Evolutionary conservation across 2,329 filamentous ascomycete species (phyloP).

Genomic region (Fusarium algeriense): DNA sequence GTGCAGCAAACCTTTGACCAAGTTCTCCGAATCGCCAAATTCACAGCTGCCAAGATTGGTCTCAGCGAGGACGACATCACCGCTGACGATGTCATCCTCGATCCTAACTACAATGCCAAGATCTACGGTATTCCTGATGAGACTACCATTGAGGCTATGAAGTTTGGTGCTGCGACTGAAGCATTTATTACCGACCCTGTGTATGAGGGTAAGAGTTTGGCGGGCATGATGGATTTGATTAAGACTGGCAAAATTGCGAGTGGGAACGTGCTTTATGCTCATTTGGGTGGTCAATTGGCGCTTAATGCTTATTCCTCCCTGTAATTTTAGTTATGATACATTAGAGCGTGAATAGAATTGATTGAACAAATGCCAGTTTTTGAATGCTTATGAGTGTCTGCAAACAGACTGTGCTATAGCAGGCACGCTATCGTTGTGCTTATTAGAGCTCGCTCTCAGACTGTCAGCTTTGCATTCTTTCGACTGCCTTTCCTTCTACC

Average conservation of each 20-base stretch:
- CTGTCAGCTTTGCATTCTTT: background rate
- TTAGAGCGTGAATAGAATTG: slow-evolving; percentile 18
- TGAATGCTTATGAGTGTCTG: background rate
- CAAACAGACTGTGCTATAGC: background rate
- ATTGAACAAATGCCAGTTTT: background rate
- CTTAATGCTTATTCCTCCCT: slow-evolving; percentile 73
- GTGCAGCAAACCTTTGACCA: slow-evolving; percentile 70
- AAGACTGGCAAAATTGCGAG: slow-evolving; percentile 70
- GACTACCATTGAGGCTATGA: slow-evolving; percentile 75
- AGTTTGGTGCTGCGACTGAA: slow-evolving; percentile 75
- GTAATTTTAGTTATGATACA: slow-evolving; percentile 13
- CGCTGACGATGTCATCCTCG: slow-evolving; percentile 71
- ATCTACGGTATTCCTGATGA: slow-evolving; percentile 76
- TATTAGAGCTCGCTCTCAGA: background rate
- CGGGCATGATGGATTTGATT: slow-evolving; percentile 77
- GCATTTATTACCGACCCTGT: slow-evolving; percentile 81
- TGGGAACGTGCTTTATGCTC: slow-evolving; percentile 78
- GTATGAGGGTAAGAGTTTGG: slow-evolving; percentile 81
- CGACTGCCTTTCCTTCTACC: accelerated
- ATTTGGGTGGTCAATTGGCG: slow-evolving; percentile 77
- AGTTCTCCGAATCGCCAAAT: slow-evolving; percentile 74
- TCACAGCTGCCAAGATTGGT: slow-evolving; percentile 73
- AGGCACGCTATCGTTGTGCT: background rate
- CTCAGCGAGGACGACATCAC: slow-evolving; percentile 70
- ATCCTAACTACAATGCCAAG: slow-evolving; percentile 73